Percentiles rank a stretch among this genome's conserved stretches.
These are phyloP conservation scores for Candida ortonii DNA, from an alignment of 805 yeast species.

Conservation along the genomic window DNA sequence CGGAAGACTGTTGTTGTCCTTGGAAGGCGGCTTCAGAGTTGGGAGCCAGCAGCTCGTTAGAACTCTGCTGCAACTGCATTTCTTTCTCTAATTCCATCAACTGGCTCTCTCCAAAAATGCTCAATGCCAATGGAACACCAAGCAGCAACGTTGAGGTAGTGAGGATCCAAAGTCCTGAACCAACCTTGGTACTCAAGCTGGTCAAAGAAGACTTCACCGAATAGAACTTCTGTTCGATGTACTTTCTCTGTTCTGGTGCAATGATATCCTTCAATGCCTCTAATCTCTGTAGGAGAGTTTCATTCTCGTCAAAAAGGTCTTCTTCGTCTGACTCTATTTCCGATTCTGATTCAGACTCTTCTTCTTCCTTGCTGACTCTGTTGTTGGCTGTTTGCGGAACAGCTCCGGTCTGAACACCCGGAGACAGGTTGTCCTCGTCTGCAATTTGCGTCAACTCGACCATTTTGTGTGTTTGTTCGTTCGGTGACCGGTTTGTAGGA, in stretches of 20 bases:
- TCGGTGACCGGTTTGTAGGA: too few species aligned
- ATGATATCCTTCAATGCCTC: constrained; percentile 88
- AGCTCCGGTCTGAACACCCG: constrained; percentile 6
- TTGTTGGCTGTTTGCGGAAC: constrained; percentile 21
- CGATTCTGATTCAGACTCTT: constrained; percentile 36
- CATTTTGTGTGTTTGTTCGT: constrained; percentile 44
- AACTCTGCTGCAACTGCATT: constrained; percentile 69
- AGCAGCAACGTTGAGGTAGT: constrained; percentile 80
- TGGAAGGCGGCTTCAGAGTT: constrained; percentile 51
- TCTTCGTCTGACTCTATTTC: constrained; percentile 57
- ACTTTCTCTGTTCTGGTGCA: constrained; percentile 79
- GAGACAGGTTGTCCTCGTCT: constrained; percentile 42
- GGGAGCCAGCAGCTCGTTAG: constrained; percentile 70
- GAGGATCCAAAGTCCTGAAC: constrained; percentile 78
- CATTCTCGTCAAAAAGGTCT: constrained; percentile 79
- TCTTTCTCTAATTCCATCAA: constrained; percentile 92
- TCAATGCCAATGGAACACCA: constrained; percentile 89
- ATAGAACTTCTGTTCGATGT: constrained; percentile 29
- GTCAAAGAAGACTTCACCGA: constrained; percentile 41
- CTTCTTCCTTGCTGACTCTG: constrained; percentile 28
- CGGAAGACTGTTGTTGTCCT: constrained; percentile 17
- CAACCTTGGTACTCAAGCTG: constrained; percentile 56
- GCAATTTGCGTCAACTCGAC: constrained; percentile 73
- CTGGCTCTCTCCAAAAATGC: constrained; percentile 90
- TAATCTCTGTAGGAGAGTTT: constrained; percentile 82